Conservation (phyloP, 2,329 filamentous ascomycete species). For the Leptographium lundbergii region DNA sequence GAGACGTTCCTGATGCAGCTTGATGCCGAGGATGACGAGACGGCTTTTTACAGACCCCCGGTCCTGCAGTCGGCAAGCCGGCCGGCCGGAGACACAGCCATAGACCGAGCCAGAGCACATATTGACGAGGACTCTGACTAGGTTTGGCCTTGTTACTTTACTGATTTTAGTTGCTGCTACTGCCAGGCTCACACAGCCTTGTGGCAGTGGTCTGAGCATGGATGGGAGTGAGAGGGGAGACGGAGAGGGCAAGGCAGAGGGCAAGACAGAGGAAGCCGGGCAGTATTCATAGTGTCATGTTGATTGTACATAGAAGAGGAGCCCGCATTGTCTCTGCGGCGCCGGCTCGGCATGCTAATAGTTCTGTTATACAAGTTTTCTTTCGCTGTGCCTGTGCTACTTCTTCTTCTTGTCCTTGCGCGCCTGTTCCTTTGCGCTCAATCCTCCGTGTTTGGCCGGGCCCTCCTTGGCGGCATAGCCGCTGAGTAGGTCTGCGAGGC, state of each 20-base stretch:
- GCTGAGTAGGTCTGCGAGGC: constrained; percentile 38
- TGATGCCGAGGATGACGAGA: constrained; percentile 81
- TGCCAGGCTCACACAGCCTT: background rate
- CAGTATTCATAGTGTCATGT: background rate
- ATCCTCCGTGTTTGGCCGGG: constrained; percentile 23
- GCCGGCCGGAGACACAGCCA: constrained; percentile 44
- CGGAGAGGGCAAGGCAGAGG: background rate
- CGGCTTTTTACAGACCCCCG: constrained; percentile 51
- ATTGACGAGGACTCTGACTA: constrained; percentile 49
- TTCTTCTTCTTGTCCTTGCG: constrained; percentile 33
- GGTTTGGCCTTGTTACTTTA: background rate
- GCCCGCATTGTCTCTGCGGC: background rate
- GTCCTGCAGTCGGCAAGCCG: constrained; percentile 36
- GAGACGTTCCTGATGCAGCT: constrained; percentile 96
- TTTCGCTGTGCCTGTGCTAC: constrained; percentile 11
- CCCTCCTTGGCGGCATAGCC: constrained; percentile 31
- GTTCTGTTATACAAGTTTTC: constrained; percentile 3
- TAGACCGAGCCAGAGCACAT: constrained; percentile 44
- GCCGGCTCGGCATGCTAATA: background rate
- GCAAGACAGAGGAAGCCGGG: background rate
- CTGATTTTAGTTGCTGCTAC: background rate
- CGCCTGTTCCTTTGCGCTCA: constrained; percentile 26
- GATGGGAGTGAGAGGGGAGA: background rate
- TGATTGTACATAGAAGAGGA: constrained; percentile 16
- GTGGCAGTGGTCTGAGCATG: background rate